Evolutionary conservation across 148 eudicot species (phyloP).

Genomic region (Salicornia ramosissima): DNA sequence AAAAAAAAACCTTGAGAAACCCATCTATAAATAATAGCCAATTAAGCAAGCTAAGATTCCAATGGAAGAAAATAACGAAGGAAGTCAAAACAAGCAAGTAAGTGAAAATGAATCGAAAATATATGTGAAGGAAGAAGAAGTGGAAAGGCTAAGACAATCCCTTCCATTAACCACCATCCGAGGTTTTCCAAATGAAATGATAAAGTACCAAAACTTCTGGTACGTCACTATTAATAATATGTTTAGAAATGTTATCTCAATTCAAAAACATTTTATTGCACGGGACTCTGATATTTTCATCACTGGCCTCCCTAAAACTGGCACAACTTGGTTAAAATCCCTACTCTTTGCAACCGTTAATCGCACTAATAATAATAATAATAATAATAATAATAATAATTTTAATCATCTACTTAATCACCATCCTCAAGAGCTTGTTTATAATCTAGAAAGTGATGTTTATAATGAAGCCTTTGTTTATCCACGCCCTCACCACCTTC

Average conservation of each 20-base stretch:
- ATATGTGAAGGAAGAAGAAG: no score
- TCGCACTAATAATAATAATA: neutral
- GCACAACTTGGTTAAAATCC: neutral
- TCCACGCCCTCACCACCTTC: neutral
- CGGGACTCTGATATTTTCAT: neutral
- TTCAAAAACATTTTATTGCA: neutral
- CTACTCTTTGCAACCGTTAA: neutral
- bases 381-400: neutral
- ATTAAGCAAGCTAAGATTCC: no score
- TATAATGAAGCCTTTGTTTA: neutral
- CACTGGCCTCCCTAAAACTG: neutral
- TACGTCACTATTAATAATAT: no score
- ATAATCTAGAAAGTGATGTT: neutral
- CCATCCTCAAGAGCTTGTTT: slow-evolving; percentile 17
- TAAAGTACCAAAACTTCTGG: neutral
- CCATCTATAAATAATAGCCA: no score
- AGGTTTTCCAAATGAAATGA: no score
- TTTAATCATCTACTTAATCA: neutral
- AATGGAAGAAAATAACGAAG: no score
- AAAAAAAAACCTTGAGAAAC: no score
- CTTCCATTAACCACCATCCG: neutral
- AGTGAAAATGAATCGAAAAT: no score
- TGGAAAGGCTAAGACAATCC: no score
- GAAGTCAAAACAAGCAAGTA: no score
- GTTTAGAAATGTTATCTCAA: neutral